These are phyloP conservation scores for Cymbopogon flexuosus DNA, from an alignment of 202 grass and related monocot genomes.

Conservation along the genomic window DNA sequence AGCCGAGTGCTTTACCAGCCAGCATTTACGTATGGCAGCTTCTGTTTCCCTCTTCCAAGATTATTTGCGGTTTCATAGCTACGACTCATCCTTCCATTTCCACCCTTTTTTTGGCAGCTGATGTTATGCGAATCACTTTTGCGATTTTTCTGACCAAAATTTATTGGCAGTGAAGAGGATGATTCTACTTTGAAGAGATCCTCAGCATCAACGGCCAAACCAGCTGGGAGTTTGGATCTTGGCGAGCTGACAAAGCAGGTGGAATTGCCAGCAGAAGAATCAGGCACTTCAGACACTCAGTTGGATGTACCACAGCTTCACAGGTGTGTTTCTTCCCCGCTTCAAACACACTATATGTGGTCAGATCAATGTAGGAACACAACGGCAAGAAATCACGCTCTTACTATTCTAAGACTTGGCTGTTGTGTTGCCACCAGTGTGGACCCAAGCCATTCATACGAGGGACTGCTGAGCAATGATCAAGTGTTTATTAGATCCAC, in stretches of 20 bases:
- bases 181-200: background rate
- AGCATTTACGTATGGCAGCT: conserved; percentile 19
- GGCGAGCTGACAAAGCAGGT: conserved; percentile 8
- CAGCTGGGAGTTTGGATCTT: background rate
- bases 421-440: conserved; percentile 26
- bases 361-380: background rate
- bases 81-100: background rate
- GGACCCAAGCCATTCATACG: background rate
- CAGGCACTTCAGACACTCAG: conserved; percentile 9
- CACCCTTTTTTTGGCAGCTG: no score
- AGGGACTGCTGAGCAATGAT: conserved; percentile 30
- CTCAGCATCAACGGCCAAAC: background rate
- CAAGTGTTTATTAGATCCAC: conserved; percentile 63
- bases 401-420: background rate
- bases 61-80: background rate
- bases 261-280: conserved; percentile 23
- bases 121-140: background rate
- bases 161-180: conserved; percentile 26
- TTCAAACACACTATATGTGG: background rate
- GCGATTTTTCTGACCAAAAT: background rate
- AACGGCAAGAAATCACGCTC: background rate
- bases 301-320: conserved; percentile 24
- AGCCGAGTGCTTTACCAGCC: conserved; percentile 44
- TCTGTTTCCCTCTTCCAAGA: background rate
- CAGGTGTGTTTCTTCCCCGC: conserved; percentile 26